Conservation (phyloP, 371 early-diverging fungal genomes). For the Polyrhizophydium stewartii region DNA sequence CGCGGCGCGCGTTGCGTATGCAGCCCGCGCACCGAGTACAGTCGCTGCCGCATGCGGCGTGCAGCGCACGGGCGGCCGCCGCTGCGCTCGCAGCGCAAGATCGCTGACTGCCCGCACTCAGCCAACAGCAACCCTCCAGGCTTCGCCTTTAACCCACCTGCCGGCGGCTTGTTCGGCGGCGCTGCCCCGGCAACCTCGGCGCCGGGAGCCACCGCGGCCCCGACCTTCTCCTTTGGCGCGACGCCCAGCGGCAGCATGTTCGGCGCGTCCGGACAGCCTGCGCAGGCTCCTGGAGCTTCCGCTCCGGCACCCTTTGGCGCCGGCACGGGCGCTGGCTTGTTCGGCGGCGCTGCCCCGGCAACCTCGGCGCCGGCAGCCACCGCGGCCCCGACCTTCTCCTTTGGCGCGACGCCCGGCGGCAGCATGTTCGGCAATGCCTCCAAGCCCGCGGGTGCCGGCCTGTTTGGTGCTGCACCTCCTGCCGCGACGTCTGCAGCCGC, state of each 20-base stretch:
- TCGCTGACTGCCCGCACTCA: too few species aligned
- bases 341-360: background rate
- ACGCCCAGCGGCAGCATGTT: background rate
- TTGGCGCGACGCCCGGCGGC: conserved; percentile 5
- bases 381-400: background rate
- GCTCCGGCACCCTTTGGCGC: background rate
- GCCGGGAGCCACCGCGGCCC: background rate
- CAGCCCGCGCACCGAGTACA: too few species aligned
- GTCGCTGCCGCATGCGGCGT: too few species aligned
- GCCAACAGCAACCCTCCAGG: too few species aligned
- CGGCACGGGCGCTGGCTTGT: background rate
- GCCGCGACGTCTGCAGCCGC: conserved; percentile 17
- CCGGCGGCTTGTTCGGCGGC: background rate
- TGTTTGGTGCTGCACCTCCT: conserved; percentile 7
- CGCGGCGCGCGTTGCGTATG: too few species aligned
- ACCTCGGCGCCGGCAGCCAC: background rate
- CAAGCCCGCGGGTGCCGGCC: background rate
- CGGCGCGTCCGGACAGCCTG: background rate
- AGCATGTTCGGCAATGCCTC: background rate
- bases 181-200: background rate
- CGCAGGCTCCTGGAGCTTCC: background rate
- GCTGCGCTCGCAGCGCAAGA: too few species aligned
- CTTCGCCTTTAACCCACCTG: too few species aligned
- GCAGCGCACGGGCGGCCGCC: too few species aligned
- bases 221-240: background rate